Evolutionary conservation across 768 basidiomycete species (phyloP), one percentile per base, ranked within the genome.

Genomic region (Trametes maxima): DNA sequence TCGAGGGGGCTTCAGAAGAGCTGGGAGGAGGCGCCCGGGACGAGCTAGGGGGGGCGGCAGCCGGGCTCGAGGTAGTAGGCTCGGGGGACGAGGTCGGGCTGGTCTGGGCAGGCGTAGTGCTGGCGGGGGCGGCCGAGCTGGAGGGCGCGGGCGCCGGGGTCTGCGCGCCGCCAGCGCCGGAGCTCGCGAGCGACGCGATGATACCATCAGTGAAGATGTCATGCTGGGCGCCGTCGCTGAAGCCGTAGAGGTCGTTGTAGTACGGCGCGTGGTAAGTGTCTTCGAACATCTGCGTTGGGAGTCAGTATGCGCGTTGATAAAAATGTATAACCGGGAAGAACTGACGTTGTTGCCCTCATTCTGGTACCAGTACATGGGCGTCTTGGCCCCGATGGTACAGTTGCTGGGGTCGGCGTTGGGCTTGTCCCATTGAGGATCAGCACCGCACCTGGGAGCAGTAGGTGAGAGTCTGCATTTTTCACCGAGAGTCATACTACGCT

Each of bases 151-250:
- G 35, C 33, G 21, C 43, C 7, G 48, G 24, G 28, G 28, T 33
- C 28, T 33, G 28, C 28, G 28, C 28, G 28, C 28, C 28, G 35
- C n/a, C 42, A 14, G 53, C 22, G 25, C 40, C 49, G 48, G 51
- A 55, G 46, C 37, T 21, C 1, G 52, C 59, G 21, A 50, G 53
- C 28, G 64, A 66, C 46, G 64, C 64, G 53, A 67, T 58, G 14
- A 63, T 57, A 43, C 66, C 61, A 22, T 65, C 57, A 35, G 61
- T 57, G 65, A 80, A 80, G 62, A 81, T 74, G 65, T 80, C 74
- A 22, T 70, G 64, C 69, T 82, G 80, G 7, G 78, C 77, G 43
- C 82, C 82, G 59, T 81, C 73, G 1, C 24, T 46, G 68, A 78
- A 82, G 53, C 76, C 74, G 66, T 76, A 82, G 17, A 71, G 57